A percentile compares a stretch with the other conserved stretches of the same genome.
phyloP scores from a whole-genome alignment of 768 basidiomycete species.

The Kwoniella newhampshirensis region DNA sequence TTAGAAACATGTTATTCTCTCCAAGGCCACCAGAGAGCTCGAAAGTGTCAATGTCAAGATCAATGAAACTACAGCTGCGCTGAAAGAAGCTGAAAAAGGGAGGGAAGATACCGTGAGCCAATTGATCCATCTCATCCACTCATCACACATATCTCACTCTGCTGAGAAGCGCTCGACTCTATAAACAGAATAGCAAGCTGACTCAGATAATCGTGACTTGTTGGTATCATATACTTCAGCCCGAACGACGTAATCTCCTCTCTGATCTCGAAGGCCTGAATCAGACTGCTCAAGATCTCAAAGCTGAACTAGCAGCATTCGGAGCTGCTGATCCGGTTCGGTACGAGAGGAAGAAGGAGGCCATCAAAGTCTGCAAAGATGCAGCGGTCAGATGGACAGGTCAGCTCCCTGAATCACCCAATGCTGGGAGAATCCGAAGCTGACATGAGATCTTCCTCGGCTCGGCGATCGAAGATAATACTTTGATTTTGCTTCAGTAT shows the following conservation, averaged over 20 bases:
- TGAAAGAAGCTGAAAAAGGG: constrained; percentile 63
- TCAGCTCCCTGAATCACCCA: constrained; percentile 56
- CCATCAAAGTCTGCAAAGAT: constrained; percentile 73
- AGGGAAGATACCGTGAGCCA: constrained; percentile 50
- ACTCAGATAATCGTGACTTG: no score
- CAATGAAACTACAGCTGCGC: constrained; percentile 55
- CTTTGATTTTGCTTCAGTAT: constrained; percentile 28
- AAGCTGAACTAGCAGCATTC: constrained; percentile 71
- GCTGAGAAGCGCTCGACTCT: no score
- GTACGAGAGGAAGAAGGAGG: constrained; percentile 73
- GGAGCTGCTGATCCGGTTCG: constrained; percentile 80
- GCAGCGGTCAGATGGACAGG: constrained; percentile 87
- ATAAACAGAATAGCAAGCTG: no score
- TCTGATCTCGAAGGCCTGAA: constrained; percentile 59
- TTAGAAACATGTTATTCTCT: constrained; percentile 45
- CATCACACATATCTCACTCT: neutral
- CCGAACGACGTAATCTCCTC: constrained; percentile 61
- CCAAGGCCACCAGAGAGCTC: constrained; percentile 46
- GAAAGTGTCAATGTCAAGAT: constrained; percentile 32
- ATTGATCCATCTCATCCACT: constrained; percentile 53
- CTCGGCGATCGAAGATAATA: constrained; percentile 43
- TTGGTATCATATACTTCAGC: constrained; percentile 59
- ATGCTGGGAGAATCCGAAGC: neutral
- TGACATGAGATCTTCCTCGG: neutral
- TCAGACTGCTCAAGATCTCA: constrained; percentile 59